These are phyloP conservation scores for Curvularia hawaiiensis DNA, from an alignment of 2,329 filamentous ascomycete species.

Conservation along the genomic window DNA sequence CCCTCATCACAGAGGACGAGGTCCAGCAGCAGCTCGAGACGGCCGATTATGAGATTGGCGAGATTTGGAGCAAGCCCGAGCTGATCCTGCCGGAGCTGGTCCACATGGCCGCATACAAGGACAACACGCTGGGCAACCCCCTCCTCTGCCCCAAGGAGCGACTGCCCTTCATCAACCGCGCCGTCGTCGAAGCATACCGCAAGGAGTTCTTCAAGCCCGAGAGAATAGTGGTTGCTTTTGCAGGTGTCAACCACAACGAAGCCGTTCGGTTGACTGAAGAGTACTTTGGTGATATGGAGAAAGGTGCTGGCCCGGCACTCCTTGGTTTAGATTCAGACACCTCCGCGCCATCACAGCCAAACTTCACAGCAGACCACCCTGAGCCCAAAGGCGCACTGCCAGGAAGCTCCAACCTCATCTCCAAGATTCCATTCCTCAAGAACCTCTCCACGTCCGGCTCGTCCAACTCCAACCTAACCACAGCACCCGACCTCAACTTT, in stretches of 20 bases:
- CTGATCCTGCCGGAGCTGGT: constrained; percentile 94
- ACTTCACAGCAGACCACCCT: constrained; percentile 48
- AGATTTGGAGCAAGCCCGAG: constrained; percentile 98
- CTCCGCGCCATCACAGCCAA: constrained; percentile 50
- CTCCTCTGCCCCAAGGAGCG: constrained; percentile 88
- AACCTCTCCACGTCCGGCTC: constrained; percentile 79
- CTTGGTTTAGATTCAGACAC: constrained; percentile 36
- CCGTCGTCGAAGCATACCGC: constrained; percentile 78
- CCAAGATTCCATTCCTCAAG: constrained; percentile 88
- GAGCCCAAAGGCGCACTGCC: constrained; percentile 48
- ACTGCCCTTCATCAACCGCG: constrained; percentile 73
- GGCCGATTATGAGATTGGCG: constrained; percentile 91
- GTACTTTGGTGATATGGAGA: constrained; percentile 90
- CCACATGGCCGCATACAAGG: constrained; percentile 93
- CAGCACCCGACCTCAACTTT: constrained; percentile 55
- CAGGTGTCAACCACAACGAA: constrained; percentile 81
- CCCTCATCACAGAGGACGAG: constrained; percentile 83
- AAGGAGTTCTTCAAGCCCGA: constrained; percentile 86
- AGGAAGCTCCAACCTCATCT: constrained; percentile 71
- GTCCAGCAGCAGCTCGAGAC: constrained; percentile 86
- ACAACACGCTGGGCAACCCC: constrained; percentile 95
- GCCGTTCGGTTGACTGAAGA: constrained; percentile 80
- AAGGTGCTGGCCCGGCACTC: constrained; percentile 52
- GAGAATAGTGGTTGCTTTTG: constrained; percentile 92
- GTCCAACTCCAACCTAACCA: constrained; percentile 59